Base-by-base conservation (phyloP, 2,329 filamentous ascomycete species). In the Alternaria brassicicola region DNA sequence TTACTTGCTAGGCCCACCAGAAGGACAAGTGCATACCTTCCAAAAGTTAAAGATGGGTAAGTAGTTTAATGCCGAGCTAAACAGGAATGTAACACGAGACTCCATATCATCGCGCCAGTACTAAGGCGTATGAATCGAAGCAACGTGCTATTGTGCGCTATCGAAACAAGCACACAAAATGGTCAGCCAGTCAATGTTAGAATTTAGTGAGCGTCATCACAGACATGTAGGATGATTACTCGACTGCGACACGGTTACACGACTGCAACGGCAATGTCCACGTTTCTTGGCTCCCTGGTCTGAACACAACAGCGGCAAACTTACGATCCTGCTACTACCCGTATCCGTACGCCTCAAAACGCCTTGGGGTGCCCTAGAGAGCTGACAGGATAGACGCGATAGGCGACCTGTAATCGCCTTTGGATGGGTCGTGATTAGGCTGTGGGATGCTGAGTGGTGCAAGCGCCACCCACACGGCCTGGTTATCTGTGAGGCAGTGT, bases 201-300 rank as follows among this genome's bases (percentile, higher is more conserved):
- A 25, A 55, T 49, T 33, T 36, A 30, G 55, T 50, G 25, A 41
- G 38, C 49, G 25, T 48, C 46, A 61, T 48, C 41, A 33, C 39
- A 33, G 35, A 39, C 35, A 23, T 23, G 21, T 30, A 15, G 55
- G 43, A 46, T 42, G 39, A 36, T 25, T 46, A 38, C 13, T 42
- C 19, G n/a, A 28, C 43, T 39, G 36, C 45, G 45, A 21, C 17
- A n/a, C 52, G 49, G 55, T 63, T 55, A 45, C 52, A 65, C 62
- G 43, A 59, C 48, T 39, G 53, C 51, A 60, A 36, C 38, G 31
- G 48, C 46, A 62, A 39, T 47, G 30, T 57, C 48, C 51, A 59
- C 57, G 45, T 59, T 62, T 33, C 62, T 63, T 65, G 54, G 55
- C 55, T 38, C 39, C 43, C 46, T 33, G 36, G 31, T 54, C 19